Evolutionary conservation across 257 asterid genomes (phyloP).

Genomic region (Solanum tarijense): DNA sequence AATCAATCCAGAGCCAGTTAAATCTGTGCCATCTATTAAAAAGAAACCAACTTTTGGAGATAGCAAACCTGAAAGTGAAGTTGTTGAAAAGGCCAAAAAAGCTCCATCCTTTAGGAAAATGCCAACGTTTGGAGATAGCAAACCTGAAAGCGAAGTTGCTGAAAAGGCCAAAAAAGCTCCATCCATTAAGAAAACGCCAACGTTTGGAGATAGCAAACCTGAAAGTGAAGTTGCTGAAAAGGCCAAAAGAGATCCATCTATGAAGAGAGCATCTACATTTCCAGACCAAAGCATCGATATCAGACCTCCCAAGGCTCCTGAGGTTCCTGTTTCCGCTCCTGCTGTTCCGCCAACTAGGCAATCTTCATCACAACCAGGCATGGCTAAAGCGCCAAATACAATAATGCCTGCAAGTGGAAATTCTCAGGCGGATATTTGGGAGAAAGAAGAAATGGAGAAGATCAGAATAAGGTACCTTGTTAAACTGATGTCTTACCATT

Average conservation of each 20-base stretch:
- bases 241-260: constrained; percentile 15
- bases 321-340: constrained; percentile 7
- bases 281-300: constrained; percentile 18
- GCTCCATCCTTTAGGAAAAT: constrained; percentile 37
- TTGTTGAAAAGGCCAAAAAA: constrained; percentile 14
- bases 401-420: constrained; percentile 24
- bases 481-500: background rate
- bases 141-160: constrained; percentile 13
- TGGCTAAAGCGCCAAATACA: constrained; percentile 12
- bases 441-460: constrained; percentile 43
- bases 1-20: constrained; percentile 18
- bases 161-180: constrained; percentile 21
- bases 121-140: constrained; percentile 36
- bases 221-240: constrained; percentile 14
- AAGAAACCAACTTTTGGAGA: constrained; percentile 48
- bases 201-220: constrained; percentile 35
- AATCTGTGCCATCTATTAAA: constrained; percentile 27
- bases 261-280: constrained; percentile 16
- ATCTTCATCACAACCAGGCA: constrained; percentile 18
- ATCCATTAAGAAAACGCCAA: constrained; percentile 40
- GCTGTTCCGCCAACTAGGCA: constrained; percentile 4
- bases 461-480: constrained; percentile 41
- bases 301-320: constrained; percentile 14
- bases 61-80: constrained; percentile 18
- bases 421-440: constrained; percentile 64